Evolutionary conservation across 2,329 filamentous ascomycete genomes (phyloP).

Genomic region (Penicillium sp.): DNA sequence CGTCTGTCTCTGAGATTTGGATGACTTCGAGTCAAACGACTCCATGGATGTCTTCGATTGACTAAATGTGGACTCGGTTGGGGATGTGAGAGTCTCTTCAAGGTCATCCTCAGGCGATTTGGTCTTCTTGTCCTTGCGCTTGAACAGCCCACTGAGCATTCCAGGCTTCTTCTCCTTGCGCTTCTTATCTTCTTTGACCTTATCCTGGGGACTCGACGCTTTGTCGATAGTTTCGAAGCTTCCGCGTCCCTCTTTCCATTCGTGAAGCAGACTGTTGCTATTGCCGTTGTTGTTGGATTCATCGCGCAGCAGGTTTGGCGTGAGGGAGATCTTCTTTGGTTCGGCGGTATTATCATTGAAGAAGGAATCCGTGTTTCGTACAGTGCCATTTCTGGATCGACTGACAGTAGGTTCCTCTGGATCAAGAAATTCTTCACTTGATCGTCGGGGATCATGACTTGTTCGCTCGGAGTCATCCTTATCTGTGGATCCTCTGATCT

Average conservation of each 20-base stretch:
- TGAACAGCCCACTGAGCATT: slow-evolving; percentile 70
- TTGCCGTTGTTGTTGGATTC: slow-evolving; percentile 51
- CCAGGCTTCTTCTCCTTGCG: slow-evolving; percentile 70
- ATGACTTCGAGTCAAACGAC: slow-evolving; percentile 37
- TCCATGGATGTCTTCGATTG: slow-evolving; percentile 48
- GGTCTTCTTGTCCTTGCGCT: slow-evolving; percentile 62
- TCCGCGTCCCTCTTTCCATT: slow-evolving; percentile 52
- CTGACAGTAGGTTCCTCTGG: slow-evolving; percentile 39
- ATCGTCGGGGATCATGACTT: slow-evolving; percentile 45
- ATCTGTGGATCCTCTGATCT: slow-evolving; percentile 20
- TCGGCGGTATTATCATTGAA: slow-evolving; percentile 95
- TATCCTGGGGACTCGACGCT: slow-evolving; percentile 61
- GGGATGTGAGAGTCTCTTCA: slow-evolving; percentile 59
- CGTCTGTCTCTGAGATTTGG: slow-evolving; percentile 54
- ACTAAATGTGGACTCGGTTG: slow-evolving; percentile 55
- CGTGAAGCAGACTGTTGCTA: slow-evolving; percentile 20
- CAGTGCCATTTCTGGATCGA: slow-evolving; percentile 76
- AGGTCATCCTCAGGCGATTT: slow-evolving; percentile 48
- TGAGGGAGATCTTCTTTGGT: slow-evolving; percentile 95
- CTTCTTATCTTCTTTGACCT: slow-evolving; percentile 71
- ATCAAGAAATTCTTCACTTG: slow-evolving; percentile 67
- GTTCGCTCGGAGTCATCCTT: slow-evolving; percentile 27
- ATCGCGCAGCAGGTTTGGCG: slow-evolving; percentile 85
- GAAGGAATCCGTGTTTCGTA: slow-evolving; percentile 92
- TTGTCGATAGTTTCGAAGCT: slow-evolving; percentile 79